Evolutionary conservation across 148 eudicot genomes (phyloP).

Genomic region (Linanthus parryae): DNA sequence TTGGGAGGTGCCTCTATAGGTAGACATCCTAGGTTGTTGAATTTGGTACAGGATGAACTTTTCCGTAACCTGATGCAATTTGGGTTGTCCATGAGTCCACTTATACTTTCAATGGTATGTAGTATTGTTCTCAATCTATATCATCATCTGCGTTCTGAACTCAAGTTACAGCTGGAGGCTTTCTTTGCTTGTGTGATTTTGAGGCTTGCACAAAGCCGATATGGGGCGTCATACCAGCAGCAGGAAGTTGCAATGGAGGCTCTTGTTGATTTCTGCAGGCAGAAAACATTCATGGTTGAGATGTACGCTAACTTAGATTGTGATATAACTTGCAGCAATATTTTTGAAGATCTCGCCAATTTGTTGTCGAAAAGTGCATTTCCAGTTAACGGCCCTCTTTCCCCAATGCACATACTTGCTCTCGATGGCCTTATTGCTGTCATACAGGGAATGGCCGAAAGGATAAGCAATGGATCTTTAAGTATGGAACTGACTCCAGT

Average conservation of each 20-base stretch:
- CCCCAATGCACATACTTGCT: constrained; percentile 86
- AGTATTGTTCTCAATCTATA: constrained; percentile 86
- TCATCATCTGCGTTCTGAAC: constrained; percentile 63
- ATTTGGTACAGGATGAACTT: constrained; percentile 77
- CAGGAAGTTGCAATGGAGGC: constrained; percentile 99
- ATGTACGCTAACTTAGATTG: constrained; percentile 93
- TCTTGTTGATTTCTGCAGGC: constrained; percentile 94
- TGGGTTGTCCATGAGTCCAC: constrained; percentile 85
- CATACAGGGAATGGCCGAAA: constrained; percentile 90
- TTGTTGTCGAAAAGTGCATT: constrained; percentile 89
- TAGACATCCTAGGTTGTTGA: constrained; percentile 61
- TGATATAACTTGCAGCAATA: constrained; percentile 85
- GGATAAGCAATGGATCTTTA: constrained; percentile 60
- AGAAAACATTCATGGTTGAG: constrained; percentile 71
- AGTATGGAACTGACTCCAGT: constrained; percentile 42
- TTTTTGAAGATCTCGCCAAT: constrained; percentile 88
- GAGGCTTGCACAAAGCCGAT: constrained; percentile 77
- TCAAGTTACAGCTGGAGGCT: constrained; percentile 87
- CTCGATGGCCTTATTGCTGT: constrained; percentile 87
- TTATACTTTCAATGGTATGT: constrained; percentile 86
- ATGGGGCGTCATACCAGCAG: constrained; percentile 88
- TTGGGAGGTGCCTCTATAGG: constrained; percentile 72
- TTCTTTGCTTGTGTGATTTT: constrained; percentile 77
- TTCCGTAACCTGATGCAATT: constrained; percentile 81
- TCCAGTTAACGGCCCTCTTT: constrained; percentile 83